Base-by-base conservation (phyloP, 2,329 filamentous ascomycete genomes). In the Aspergillus aculeatus region DNA sequence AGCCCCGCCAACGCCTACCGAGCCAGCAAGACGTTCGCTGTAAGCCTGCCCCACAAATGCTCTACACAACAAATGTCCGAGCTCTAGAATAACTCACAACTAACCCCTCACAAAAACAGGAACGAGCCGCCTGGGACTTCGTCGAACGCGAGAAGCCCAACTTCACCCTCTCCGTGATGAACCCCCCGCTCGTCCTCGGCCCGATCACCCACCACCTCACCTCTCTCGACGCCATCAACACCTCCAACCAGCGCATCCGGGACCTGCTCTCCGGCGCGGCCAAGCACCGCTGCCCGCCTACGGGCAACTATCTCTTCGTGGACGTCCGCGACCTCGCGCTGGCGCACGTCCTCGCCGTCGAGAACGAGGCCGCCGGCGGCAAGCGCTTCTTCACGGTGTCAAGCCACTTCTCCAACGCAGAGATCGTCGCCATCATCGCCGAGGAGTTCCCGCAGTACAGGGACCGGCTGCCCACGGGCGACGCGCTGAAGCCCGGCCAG, bases 231-330 rank as follows among this genome's bases (percentile, higher is more conserved):
- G 77, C 74, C 1, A 76, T 91, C 52, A 92, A 91, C 75, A 89
- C 86, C 1, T 89, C 87, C 31, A 91, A 90, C 73, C 81, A 86
- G 64, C 83, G 86, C 35, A 83, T 90, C 76, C 88, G 83, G 86
- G 41, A 83, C 90, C 76, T 89, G 55, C 80, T 87, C 11, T 80
- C 78, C 2, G 89, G 88, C 23, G 82, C 82, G 58, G 52, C 55
- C 11, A 84, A 83, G 62, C 74, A 81, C 2, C 79, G 79, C 29
- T 82, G 89, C 16, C 78, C 82, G 0, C 78, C 84, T 0, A 88
- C 84, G 0, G 82, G 81, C 0, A 81, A 83, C 1, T 85, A 78
- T 64, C 75, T 84, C 0, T 88, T 82, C 73, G 82, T 86, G 10
- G 66, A 78, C 71, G 77, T 79, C 4, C 71, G 77, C 3, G 77